A percentile compares a stretch with the other conserved stretches of the same genome.
Conservation (phyloP, 2,329 filamentous ascomycete genomes). For the Arthroderma uncinatum region DNA sequence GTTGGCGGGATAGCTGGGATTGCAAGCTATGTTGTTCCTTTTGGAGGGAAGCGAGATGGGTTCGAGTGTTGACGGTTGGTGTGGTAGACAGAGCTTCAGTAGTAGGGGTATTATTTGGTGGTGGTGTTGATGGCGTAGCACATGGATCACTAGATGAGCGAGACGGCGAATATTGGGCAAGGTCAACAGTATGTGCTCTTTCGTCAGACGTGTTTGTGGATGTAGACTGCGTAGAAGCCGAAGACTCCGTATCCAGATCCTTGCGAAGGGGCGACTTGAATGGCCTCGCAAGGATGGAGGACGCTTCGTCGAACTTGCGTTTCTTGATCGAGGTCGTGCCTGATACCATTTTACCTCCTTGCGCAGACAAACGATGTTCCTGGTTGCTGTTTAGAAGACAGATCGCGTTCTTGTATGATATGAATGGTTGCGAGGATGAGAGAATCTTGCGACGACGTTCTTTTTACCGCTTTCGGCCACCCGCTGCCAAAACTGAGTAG, state of each 20-base stretch:
- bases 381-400: background rate
- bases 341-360: background rate
- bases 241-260: background rate
- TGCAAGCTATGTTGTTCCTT: slow-evolving; percentile 28
- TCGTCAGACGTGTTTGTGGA: background rate
- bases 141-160: background rate
- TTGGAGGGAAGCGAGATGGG: slow-evolving; percentile 24
- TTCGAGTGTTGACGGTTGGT: background rate
- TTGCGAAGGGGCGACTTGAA: slow-evolving; percentile 58
- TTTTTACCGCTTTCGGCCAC: background rate
- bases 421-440: background rate
- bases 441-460: background rate
- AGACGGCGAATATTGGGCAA: background rate
- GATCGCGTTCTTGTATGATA: background rate
- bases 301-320: slow-evolving; percentile 49
- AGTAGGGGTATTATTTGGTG: background rate
- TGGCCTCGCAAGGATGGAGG: slow-evolving; percentile 53
- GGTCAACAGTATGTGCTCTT: background rate
- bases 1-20: slow-evolving; percentile 24
- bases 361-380: background rate
- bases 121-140: slow-evolving; percentile 8
- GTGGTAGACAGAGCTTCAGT: background rate
- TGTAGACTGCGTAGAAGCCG: background rate
- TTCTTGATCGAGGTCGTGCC: slow-evolving; percentile 40
- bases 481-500: slow-evolving; percentile 7